A percentile compares a stretch with the other conserved stretches of the same genome.
Evolutionary conservation across 306 rosid genomes (phyloP).

Genomic region (Luffa acutangula): DNA sequence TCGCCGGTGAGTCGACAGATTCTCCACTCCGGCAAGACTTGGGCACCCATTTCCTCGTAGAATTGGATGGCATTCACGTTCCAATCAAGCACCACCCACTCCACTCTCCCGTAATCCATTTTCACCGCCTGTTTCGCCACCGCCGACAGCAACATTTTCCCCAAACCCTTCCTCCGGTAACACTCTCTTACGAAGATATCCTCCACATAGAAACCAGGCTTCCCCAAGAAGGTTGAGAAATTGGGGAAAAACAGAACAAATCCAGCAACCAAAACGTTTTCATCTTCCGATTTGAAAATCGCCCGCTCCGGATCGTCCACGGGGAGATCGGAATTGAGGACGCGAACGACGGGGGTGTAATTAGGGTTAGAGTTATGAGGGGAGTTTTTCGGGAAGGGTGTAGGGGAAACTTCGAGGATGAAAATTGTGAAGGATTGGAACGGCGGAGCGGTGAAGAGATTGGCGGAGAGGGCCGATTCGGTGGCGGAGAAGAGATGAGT

Average conservation of each 20-base stretch:
- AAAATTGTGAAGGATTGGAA: constrained; percentile 72
- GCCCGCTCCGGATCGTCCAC: constrained; percentile 48
- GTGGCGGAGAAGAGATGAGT: constrained; percentile 57
- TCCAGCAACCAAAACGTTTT: constrained; percentile 39
- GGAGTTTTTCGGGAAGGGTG: constrained; percentile 27
- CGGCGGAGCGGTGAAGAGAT: constrained; percentile 55
- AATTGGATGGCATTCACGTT: constrained; percentile 60
- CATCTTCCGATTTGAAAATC: constrained; percentile 16
- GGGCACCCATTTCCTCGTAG: constrained; percentile 77
- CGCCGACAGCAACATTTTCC: constrained; percentile 48
- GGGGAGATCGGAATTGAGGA: constrained; percentile 37
- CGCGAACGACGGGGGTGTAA: constrained; percentile 24
- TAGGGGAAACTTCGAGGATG: constrained; percentile 56
- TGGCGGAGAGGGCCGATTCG: constrained; percentile 47
- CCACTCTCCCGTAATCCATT: constrained; percentile 83
- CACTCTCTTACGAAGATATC: constrained; percentile 72
- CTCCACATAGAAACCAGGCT: constrained; percentile 75
- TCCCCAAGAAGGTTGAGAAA: constrained; percentile 45
- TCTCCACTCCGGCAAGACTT: constrained; percentile 66
- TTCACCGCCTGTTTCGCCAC: constrained; percentile 84
- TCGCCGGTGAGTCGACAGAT: constrained; percentile 73
- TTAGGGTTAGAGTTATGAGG: not conserved
- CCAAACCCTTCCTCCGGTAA: constrained; percentile 68
- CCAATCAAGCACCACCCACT: constrained; percentile 90
- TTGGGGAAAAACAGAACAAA: constrained; percentile 74